These are phyloP conservation scores for Farysia itapuensis DNA, from an alignment of 1,284 basidiomycete species.

Conservation along the genomic window DNA sequence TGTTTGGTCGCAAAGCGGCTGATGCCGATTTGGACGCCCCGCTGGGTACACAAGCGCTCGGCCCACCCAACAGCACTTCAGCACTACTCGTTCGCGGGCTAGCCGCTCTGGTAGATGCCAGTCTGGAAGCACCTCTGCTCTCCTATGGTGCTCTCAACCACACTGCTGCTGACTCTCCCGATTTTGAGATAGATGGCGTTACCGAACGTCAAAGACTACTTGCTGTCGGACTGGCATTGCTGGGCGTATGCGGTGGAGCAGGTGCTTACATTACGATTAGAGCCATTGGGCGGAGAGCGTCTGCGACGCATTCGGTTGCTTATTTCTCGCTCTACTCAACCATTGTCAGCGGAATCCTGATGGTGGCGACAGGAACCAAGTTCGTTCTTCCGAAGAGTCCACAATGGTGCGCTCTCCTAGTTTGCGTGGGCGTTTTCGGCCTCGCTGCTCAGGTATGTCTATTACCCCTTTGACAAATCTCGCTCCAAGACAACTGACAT, in stretches of 20 bases:
- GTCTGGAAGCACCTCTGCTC: no score
- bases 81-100: not conserved
- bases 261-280: conserved; percentile 70
- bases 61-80: no score
- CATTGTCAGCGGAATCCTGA: conserved; percentile 63
- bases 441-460: conserved; percentile 25
- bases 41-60: no score
- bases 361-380: conserved; percentile 23
- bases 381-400: conserved; percentile 27
- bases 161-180: not conserved
- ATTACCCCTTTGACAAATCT: not conserved
- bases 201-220: conserved; percentile 64
- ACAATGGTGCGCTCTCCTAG: conserved; percentile 34
- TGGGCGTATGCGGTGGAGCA: conserved; percentile 69
- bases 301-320: conserved; percentile 72
- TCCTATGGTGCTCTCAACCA: not conserved
- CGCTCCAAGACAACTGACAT: no score
- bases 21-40: conserved; percentile 19
- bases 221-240: conserved; percentile 66
- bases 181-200: conserved; percentile 1
- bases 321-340: conserved; percentile 71
- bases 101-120: not conserved
- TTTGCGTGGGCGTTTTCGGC: conserved; percentile 43
- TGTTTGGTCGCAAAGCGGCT: conserved; percentile 28
- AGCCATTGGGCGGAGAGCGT: conserved; percentile 73